A percentile compares a stretch with the other conserved stretches of the same genome.
Evolutionary conservation across 2,329 filamentous ascomycete species (phyloP).

Genomic region (Teratosphaeria destructans): DNA sequence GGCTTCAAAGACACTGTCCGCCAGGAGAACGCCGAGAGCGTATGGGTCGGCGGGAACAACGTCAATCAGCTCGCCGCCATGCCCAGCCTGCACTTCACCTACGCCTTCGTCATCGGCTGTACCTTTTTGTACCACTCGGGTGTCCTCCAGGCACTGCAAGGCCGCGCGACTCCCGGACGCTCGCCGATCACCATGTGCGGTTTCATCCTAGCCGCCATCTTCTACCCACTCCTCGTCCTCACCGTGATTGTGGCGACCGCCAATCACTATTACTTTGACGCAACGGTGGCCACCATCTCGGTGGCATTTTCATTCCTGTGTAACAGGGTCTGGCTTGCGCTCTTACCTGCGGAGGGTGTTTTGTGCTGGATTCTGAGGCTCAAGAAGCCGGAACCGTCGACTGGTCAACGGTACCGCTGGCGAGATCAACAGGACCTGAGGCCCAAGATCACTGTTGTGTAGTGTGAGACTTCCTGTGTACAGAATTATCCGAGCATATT

Average conservation of each 20-base stretch:
- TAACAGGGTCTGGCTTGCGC: conserved; percentile 41
- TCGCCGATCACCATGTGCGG: conserved; percentile 25
- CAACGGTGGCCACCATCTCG: conserved; percentile 39
- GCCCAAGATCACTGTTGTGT: background rate
- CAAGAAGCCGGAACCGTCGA: conserved; percentile 46
- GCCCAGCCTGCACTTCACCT: conserved; percentile 46
- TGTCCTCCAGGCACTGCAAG: conserved; percentile 26
- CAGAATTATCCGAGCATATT: background rate
- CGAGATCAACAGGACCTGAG: background rate
- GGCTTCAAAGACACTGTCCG: conserved; percentile 39
- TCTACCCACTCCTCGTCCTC: conserved; percentile 35
- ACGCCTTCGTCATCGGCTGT: conserved; percentile 41
- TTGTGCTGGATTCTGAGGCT: conserved; percentile 39
- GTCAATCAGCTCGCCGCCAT: conserved; percentile 39
- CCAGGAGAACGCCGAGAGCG: conserved; percentile 36
- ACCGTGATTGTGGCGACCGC: conserved; percentile 50
- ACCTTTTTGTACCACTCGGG: conserved; percentile 46
- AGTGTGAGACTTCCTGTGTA: background rate
- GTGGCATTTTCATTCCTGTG: conserved; percentile 38
- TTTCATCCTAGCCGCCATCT: conserved; percentile 33
- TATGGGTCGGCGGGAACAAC: conserved; percentile 37
- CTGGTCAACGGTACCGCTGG: conserved; percentile 31
- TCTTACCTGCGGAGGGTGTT: conserved; percentile 43
- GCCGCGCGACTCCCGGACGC: conserved; percentile 25
- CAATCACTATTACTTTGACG: conserved; percentile 52